Evolutionary conservation across 1,139 yeast species (phyloP).

Genomic region (Saccharomycopsis hybrid): DNA sequence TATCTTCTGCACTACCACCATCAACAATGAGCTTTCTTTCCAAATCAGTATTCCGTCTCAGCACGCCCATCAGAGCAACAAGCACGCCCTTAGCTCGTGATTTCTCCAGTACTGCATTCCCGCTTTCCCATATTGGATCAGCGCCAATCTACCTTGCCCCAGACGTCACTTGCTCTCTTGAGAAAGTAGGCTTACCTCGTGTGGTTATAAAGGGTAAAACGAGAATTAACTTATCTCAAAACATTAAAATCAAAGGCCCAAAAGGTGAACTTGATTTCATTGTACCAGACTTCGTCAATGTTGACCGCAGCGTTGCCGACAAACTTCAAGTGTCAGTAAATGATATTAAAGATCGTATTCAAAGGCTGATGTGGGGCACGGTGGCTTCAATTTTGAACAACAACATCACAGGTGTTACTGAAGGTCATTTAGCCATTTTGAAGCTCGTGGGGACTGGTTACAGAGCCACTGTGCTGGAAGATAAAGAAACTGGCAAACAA

Average conservation of each 20-base stretch:
- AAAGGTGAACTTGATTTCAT: slow-evolving; percentile 59
- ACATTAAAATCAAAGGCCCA: slow-evolving; percentile 73
- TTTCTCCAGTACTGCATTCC: slow-evolving; percentile 29
- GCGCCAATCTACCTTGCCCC: slow-evolving; percentile 51
- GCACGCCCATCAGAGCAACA: too few relatives aligned
- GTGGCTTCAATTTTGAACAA: slow-evolving; percentile 73
- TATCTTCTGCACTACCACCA: too few relatives aligned
- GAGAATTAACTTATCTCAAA: slow-evolving; percentile 51
- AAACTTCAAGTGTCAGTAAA: slow-evolving; percentile 49
- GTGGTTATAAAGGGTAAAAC: slow-evolving; percentile 65
- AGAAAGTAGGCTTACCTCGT: slow-evolving; percentile 35
- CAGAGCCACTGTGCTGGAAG: slow-evolving; percentile 67
- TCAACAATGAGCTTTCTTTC: too few relatives aligned
- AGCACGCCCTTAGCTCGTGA: slow-evolving; percentile 1
- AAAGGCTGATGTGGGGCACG: slow-evolving; percentile 95
- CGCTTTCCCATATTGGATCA: slow-evolving; percentile 51
- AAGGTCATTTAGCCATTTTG: slow-evolving; percentile 83
- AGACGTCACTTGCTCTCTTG: slow-evolving; percentile 39
- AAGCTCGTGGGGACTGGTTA: slow-evolving; percentile 97
- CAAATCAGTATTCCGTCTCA: too few relatives aligned
- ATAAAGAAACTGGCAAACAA: slow-evolving; percentile 45
- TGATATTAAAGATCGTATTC: slow-evolving; percentile 55
- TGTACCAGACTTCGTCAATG: slow-evolving; percentile 65
- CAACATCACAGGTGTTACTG: slow-evolving; percentile 79
- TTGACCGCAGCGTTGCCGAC: slow-evolving; percentile 29